Evolutionary conservation across 176 grass and related monocot species (phyloP), one percentile per base, ranked within the genome.

Genomic region (Carex pumila): DNA sequence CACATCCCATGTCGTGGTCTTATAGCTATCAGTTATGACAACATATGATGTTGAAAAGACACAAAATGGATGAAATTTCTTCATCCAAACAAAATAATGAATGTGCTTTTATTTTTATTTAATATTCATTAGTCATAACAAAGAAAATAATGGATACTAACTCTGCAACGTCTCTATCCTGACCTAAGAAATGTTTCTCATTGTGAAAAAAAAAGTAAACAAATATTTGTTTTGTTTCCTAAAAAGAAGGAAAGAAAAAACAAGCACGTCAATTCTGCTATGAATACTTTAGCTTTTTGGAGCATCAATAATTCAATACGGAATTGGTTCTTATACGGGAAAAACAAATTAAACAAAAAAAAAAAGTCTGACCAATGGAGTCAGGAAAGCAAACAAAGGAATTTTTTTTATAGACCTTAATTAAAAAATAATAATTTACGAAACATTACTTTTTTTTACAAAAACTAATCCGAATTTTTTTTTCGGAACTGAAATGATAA

Each of bases 241-340:
- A 54, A 57, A 79, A 49, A 79, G 18, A 78, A 56, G 5, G 22
- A 79, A 79, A 79, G 19, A 36, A 79, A 58, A 58, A 52, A 79
- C 12, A 5, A 79, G 50, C 22, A 58, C 21, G 50, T 58, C 52
- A 79, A 79, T 55, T 79, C 50, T 58, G 11, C 25, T 55, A 7
- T 79, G 22, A 0, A 19, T 57, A 17, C 29, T 6, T 14, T 41
- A 0, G 15, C 13, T 70, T 70, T 70, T 31, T 7, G 17, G 21
- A 72, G 39, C 69, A 72, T 72, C 37, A 21, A 41, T 9, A 50
- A 73, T 50, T 73, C 3, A 71, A 71, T 45, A 45, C 18, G 17
- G 15, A 19, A 43, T 45, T 72, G 12, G 25, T 25, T 25, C 25
- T 25, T 25, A 25, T 25, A 25, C 25, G 25, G 25, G 17, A 50